These are phyloP conservation scores for Plantago elongata DNA, from an alignment of 257 asterid species.

Conservation along the genomic window DNA sequence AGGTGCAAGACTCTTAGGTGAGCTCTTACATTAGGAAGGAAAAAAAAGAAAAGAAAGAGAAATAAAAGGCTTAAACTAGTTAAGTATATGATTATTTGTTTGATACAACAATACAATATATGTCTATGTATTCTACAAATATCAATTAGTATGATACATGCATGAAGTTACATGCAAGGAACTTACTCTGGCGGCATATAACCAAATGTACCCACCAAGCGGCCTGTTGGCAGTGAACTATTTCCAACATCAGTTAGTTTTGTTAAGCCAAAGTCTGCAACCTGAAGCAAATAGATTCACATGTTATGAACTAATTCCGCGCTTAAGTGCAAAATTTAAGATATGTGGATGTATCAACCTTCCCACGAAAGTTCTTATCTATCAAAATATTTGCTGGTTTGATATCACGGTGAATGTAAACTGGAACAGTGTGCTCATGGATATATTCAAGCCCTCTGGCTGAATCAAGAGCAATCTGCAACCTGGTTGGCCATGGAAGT, in stretches of 20 bases:
- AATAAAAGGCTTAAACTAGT: too few relatives aligned
- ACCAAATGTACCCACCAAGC: conserved; percentile 95
- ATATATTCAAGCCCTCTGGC: conserved; percentile 98
- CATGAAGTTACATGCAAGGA: conserved; percentile 10
- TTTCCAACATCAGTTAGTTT: conserved; percentile 91
- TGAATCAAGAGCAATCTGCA: conserved; percentile 93
- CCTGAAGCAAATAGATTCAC: conserved; percentile 38
- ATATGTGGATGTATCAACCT: conserved; percentile 41
- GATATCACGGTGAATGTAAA: conserved; percentile 93
- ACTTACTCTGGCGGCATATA: conserved; percentile 99
- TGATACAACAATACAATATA: too few relatives aligned
- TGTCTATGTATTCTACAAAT: too few relatives aligned
- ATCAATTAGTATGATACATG: not conserved
- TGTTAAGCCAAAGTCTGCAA: conserved; percentile 93
- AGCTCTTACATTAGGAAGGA: too few relatives aligned
- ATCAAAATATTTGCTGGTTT: conserved; percentile 92
- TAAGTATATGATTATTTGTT: too few relatives aligned
- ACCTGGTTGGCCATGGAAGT: conserved; percentile 76
- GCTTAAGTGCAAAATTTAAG: conserved; percentile 10
- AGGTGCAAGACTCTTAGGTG: too few relatives aligned
- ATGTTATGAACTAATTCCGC: conserved; percentile 17
- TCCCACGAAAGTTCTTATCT: conserved; percentile 77
- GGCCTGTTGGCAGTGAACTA: conserved; percentile 70
- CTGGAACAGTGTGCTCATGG: conserved; percentile 97
- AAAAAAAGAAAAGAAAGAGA: too few relatives aligned